A percentile compares a stretch with the other conserved stretches of the same genome.
phyloP scores from a whole-genome alignment of 352 stramenopile species.

The Pythium volutum region DNA sequence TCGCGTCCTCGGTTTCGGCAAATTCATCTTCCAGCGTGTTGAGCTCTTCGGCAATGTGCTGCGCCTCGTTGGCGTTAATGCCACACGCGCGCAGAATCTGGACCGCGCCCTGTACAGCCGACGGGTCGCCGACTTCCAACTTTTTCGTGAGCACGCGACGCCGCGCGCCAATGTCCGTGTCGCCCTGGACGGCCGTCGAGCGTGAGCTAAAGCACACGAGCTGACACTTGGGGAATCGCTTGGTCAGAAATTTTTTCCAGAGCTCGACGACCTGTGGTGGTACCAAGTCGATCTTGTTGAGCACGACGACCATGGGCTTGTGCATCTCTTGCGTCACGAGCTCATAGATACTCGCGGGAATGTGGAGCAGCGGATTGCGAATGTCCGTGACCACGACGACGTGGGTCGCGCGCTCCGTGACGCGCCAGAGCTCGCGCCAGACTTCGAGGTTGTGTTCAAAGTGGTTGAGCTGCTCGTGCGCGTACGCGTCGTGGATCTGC shows the following conservation, averaged over 20 bases:
- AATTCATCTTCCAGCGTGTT: constrained; percentile 37
- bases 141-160: constrained; percentile 80
- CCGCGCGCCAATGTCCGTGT: constrained; percentile 62
- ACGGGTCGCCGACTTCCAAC: constrained; percentile 68
- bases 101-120: constrained; percentile 55
- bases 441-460: constrained; percentile 88
- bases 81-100: constrained; percentile 72
- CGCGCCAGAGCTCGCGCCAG: constrained; percentile 85
- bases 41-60: constrained; percentile 61
- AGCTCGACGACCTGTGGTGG: constrained; percentile 51
- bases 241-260: constrained; percentile 64
- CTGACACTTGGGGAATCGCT: constrained; percentile 61
- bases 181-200: constrained; percentile 61
- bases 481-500: constrained; percentile 84
- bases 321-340: constrained; percentile 68
- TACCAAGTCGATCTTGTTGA: constrained; percentile 87
- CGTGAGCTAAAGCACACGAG: constrained; percentile 78
- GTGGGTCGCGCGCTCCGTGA: constrained; percentile 77
- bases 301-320: constrained; percentile 78
- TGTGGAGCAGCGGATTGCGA: constrained; percentile 78
- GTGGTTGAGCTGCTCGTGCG: constrained; percentile 78
- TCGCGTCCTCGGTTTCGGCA: neutral
- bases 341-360: constrained; percentile 77
- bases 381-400: constrained; percentile 80
- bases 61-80: constrained; percentile 46